Evolutionary conservation across 2,329 filamentous ascomycete species (phyloP), one percentile per base, ranked within the genome.

Genomic region (Dactylellina sp.): DNA sequence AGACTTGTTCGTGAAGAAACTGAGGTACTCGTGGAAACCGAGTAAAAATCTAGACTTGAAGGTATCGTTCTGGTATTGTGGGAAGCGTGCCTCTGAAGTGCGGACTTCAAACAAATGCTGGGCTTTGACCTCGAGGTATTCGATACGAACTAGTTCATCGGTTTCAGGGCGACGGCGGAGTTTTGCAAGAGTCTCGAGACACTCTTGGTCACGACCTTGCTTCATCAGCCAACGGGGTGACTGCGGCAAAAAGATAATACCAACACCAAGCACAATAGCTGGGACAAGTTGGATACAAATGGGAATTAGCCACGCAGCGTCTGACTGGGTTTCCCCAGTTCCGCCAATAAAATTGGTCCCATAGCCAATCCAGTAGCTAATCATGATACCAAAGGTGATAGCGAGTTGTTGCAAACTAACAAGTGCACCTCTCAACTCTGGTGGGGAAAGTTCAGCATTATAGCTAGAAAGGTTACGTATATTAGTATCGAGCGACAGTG

Each of bases 171-270:
- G 79, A 32, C 82, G 81, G 9, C 86, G 84, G 6, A 88, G 80
- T 71, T 82, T 84, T 3, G 80, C 80, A 0, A 88, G 80, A n/a
- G 81, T 82, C 6, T 81, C 68, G 4, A 87, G 79, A 0, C 84
- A 83, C 63, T 87, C 85, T 2, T 84, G 80, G 32, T 86, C 80
- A 1, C 83, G 82, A 7, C 81, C 82, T 55, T 83, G 82, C 3
- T 81, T 82, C 6, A 82, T 82, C 0, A 87, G 82, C 82, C 85
- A 87, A 28, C 86, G 81, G 0, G 86, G 86, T 0, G 85, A 87
- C 76, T 84, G 87, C 0, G 86, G 86, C 42, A 86, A 81, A 71
- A 84, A 80, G 63, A 78, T 66, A 1, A 79, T 84, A 0, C 83
- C 84, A 0, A 80, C 80, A 61, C 84, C 79, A 0, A 81, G 77